Evolutionary conservation across 805 yeast species (phyloP).

Genomic region (Jamesozyma gamospora): DNA sequence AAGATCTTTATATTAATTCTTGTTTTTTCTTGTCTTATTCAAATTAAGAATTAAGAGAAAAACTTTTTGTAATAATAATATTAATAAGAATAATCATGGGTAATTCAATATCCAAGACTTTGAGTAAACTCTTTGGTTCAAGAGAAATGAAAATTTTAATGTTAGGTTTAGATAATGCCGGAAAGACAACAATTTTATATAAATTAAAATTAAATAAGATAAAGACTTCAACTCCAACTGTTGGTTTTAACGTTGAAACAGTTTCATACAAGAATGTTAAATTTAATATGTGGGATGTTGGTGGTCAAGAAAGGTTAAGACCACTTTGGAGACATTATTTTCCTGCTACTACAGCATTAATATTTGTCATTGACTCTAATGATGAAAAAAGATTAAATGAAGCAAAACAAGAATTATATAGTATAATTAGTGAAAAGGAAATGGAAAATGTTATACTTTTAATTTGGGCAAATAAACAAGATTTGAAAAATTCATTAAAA

Average conservation of each 20-base stretch:
- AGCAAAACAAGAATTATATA: constrained; percentile 64
- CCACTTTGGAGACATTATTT: constrained; percentile 94
- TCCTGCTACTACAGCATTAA: constrained; percentile 85
- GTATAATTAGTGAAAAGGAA: constrained; percentile 75
- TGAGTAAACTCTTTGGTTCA: constrained; percentile 42
- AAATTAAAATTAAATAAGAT: constrained; percentile 71
- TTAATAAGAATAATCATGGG: constrained; percentile 18
- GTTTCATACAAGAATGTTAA: constrained; percentile 72
- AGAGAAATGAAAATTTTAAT: constrained; percentile 63
- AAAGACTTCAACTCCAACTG: constrained; percentile 79
- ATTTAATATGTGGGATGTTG: constrained; percentile 90
- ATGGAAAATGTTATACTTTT: constrained; percentile 69
- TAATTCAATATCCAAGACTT: constrained; percentile 25
- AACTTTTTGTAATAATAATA: too few relatives aligned
- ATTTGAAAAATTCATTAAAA: constrained; percentile 57
- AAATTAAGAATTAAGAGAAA: too few relatives aligned
- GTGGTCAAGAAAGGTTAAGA: constrained; percentile 88
- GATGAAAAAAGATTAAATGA: constrained; percentile 65
- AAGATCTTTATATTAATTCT: too few relatives aligned
- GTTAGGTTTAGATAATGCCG: constrained; percentile 91
- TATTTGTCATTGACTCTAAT: constrained; percentile 80
- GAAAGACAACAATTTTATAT: constrained; percentile 81
- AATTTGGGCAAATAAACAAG: constrained; percentile 86
- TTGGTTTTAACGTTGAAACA: constrained; percentile 87
- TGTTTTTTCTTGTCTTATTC: too few relatives aligned